Conservation (phyloP, 352 stramenopile species). For the Sclerospora graminicola region DNA sequence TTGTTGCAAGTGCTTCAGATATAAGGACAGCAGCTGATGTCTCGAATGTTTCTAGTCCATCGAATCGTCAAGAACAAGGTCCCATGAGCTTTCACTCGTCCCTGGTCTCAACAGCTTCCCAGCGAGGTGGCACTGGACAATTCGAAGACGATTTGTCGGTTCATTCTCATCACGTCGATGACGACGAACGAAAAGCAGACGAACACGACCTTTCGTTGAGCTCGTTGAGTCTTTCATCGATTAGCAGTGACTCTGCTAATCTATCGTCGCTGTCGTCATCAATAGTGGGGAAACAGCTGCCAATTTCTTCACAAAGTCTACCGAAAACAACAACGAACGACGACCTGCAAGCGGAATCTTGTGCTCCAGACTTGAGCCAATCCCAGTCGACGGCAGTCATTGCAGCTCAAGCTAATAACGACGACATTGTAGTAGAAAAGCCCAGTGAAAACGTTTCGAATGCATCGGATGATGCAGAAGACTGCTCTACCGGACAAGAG, state of each 20-base stretch:
- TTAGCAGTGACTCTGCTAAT: conserved; percentile 38
- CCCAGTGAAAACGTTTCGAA: neutral
- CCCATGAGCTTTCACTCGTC: conserved; percentile 14
- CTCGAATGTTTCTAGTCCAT: conserved; percentile 14
- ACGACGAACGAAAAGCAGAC: conserved; percentile 1
- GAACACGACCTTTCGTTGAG: conserved; percentile 26
- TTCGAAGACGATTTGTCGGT: conserved; percentile 7
- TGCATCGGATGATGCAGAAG: neutral
- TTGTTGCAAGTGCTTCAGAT: conserved; percentile 18
- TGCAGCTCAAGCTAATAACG: conserved; percentile 1
- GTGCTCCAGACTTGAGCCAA: conserved; percentile 3
- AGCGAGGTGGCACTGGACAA: conserved; percentile 1
- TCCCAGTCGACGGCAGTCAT: conserved; percentile 4
- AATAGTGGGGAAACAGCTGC: conserved; percentile 17
- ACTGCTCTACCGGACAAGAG: conserved; percentile 1
- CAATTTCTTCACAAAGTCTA: conserved; percentile 1
- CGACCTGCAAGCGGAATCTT: neutral
- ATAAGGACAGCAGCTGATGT: conserved; percentile 16
- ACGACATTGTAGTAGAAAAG: neutral
- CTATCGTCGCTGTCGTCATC: conserved; percentile 62
- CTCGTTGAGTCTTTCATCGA: conserved; percentile 51
- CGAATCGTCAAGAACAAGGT: conserved; percentile 12
- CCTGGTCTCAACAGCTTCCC: conserved; percentile 4
- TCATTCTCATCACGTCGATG: conserved; percentile 2
- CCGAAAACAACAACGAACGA: neutral